Evolutionary conservation across 768 basidiomycete genomes (phyloP).

Genomic region (Chalciporus chontae): DNA sequence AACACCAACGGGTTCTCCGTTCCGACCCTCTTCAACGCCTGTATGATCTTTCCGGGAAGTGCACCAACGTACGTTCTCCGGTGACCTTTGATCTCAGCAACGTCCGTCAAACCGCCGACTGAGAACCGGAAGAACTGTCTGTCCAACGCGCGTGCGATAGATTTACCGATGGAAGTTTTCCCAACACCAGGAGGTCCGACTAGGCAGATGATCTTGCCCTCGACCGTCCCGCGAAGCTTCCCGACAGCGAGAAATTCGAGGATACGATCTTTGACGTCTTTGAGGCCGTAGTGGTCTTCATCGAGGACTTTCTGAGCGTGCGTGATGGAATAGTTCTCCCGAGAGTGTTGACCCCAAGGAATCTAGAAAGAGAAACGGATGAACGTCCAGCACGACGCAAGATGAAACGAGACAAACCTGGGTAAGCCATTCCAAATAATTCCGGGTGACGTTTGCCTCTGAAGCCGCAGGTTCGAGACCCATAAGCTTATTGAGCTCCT

Average conservation of each 20-base stretch:
- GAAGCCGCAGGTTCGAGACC: slow-evolving; percentile 87
- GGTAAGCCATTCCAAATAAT: slow-evolving; percentile 92
- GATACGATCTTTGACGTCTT: slow-evolving; percentile 90
- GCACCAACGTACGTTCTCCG: slow-evolving; percentile 95
- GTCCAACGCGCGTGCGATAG: slow-evolving; percentile 85
- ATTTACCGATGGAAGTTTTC: slow-evolving; percentile 95
- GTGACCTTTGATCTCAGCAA: slow-evolving; percentile 99
- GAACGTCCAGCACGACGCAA: not conserved
- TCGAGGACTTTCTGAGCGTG: slow-evolving; percentile 84
- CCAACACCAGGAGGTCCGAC: slow-evolving; percentile 98
- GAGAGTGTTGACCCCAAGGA: slow-evolving; percentile 94
- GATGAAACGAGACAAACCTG: slow-evolving; percentile 43
- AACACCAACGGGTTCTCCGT: slow-evolving; percentile 93
- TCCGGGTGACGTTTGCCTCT: slow-evolving; percentile 91
- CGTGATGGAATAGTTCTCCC: slow-evolving; percentile 86
- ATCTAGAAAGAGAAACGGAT: slow-evolving; percentile 46
- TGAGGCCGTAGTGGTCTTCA: slow-evolving; percentile 91
- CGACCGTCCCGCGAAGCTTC: slow-evolving; percentile 88
- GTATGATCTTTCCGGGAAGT: slow-evolving; percentile 91
- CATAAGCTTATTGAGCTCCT: slow-evolving; percentile 87
- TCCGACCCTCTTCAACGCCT: slow-evolving; percentile 88
- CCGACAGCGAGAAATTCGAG: slow-evolving; percentile 96
- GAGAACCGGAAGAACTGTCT: slow-evolving; percentile 96
- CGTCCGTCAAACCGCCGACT: slow-evolving; percentile 94
- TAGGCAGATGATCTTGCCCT: slow-evolving; percentile 97